Percentiles rank a stretch among this genome's conserved stretches.
Conservation (phyloP, 73 alveolate genomes). For the Paramecium pentaurelia region DNA sequence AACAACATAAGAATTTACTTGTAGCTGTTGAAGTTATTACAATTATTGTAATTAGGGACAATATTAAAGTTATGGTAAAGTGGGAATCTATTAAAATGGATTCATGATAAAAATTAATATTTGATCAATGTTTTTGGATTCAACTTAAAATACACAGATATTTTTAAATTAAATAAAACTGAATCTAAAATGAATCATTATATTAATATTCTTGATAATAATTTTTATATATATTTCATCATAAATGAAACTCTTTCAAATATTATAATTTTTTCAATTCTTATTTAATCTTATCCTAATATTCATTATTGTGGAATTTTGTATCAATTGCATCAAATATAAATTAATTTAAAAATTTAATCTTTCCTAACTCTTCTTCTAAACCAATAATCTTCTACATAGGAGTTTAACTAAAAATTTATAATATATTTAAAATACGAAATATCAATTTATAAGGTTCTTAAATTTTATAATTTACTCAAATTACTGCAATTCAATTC, state of each 20-base stretch:
- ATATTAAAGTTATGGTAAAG: neutral
- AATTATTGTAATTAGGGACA: neutral
- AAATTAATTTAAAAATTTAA: neutral
- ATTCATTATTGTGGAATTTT: neutral
- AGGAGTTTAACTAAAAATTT: neutral
- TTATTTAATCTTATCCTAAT: neutral
- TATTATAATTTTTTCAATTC: neutral
- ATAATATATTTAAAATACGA: neutral
- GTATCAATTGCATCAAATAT: neutral
- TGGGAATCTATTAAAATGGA: constrained; percentile 28
- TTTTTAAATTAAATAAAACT: neutral
- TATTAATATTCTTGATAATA: neutral
- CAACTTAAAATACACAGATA: neutral
- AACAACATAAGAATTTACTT: neutral
- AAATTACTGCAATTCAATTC: neutral
- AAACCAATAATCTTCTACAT: neutral
- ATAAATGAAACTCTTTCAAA: constrained; percentile 4
- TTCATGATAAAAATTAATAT: neutral
- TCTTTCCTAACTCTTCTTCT: neutral
- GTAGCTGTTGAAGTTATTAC: neutral
- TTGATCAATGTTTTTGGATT: neutral
- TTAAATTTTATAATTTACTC: neutral
- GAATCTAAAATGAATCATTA: neutral
- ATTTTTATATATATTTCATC: neutral
- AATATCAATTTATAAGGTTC: neutral